Conservation (phyloP, 1,284 basidiomycete genomes). For the Ceratorhiza oryzae-sativae region DNA sequence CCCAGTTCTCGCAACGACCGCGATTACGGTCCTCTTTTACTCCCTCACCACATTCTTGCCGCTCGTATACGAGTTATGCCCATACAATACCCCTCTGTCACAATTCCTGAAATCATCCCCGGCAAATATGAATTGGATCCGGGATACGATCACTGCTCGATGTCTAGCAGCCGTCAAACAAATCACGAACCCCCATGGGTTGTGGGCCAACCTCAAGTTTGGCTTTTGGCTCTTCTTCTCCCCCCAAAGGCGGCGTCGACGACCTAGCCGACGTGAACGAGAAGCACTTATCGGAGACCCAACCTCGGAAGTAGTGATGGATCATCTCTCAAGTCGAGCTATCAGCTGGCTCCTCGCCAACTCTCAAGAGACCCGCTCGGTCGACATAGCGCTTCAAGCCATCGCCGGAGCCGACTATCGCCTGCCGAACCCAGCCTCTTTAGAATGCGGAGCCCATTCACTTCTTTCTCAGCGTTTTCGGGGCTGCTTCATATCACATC, state of each 20-base stretch:
- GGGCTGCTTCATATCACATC: slow-evolving; percentile 31
- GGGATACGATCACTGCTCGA: not conserved
- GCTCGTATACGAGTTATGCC: slow-evolving; percentile 16
- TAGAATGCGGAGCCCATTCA: slow-evolving; percentile 19
- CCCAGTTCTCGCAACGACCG: slow-evolving; percentile 19
- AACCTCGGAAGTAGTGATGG: slow-evolving; percentile 6
- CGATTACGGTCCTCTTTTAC: slow-evolving; percentile 3
- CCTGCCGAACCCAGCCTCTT: slow-evolving; percentile 12
- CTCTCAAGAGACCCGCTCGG: slow-evolving; percentile 28
- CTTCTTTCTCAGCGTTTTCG: slow-evolving; percentile 26
- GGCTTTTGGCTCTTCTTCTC: not conserved
- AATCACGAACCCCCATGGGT: not conserved
- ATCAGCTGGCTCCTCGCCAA: slow-evolving; percentile 20
- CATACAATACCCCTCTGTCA: slow-evolving; percentile 20
- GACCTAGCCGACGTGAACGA: not conserved
- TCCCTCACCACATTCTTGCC: slow-evolving; percentile 16
- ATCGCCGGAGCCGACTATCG: slow-evolving; percentile 29
- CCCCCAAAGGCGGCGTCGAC: not conserved
- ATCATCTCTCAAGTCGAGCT: slow-evolving; percentile 17
- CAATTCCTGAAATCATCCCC: slow-evolving; percentile 18
- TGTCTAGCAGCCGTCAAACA: not conserved
- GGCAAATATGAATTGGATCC: not conserved
- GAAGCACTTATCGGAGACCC: not conserved
- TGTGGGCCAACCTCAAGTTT: not conserved
- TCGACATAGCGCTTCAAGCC: slow-evolving; percentile 21